Evolutionary conservation across 306 rosid species (phyloP).

Genomic region (Gastrolobium bilobum): DNA sequence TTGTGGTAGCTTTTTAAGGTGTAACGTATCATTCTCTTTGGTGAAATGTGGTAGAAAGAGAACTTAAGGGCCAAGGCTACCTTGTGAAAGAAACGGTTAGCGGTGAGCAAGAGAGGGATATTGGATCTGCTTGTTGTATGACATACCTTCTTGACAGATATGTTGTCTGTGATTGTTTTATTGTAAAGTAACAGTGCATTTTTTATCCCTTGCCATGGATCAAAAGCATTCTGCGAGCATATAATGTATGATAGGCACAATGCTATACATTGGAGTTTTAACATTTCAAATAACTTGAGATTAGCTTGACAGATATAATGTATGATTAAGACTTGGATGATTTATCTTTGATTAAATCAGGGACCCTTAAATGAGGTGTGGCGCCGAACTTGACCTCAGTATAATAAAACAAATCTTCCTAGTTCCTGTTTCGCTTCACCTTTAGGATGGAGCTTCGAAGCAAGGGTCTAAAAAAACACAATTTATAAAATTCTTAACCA

Average conservation of each 20-base stretch:
- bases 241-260: not conserved
- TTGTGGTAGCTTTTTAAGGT: slow-evolving; percentile 50
- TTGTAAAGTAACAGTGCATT: not conserved
- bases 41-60: slow-evolving; percentile 35
- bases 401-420: not conserved
- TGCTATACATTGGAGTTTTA: not conserved
- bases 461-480: not conserved
- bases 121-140: slow-evolving; percentile 32
- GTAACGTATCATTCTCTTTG: slow-evolving; percentile 51
- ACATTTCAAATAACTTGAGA: not conserved
- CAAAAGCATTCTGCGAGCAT: not conserved
- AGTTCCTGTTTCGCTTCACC: not conserved
- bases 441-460: not conserved
- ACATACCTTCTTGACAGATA: slow-evolving; percentile 17
- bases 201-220: not conserved
- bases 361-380: not conserved
- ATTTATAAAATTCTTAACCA: too few relatives aligned
- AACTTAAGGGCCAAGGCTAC: slow-evolving; percentile 45
- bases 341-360: not conserved
- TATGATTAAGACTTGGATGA: too few relatives aligned
- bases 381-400: not conserved
- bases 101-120: slow-evolving; percentile 48
- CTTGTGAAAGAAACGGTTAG: slow-evolving; percentile 41
- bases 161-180: not conserved
- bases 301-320: not conserved